Percentiles rank a stretch among this genome's conserved stretches.
Conservation (phyloP, 179 eudicot species). For the Patellifolia procumbens region DNA sequence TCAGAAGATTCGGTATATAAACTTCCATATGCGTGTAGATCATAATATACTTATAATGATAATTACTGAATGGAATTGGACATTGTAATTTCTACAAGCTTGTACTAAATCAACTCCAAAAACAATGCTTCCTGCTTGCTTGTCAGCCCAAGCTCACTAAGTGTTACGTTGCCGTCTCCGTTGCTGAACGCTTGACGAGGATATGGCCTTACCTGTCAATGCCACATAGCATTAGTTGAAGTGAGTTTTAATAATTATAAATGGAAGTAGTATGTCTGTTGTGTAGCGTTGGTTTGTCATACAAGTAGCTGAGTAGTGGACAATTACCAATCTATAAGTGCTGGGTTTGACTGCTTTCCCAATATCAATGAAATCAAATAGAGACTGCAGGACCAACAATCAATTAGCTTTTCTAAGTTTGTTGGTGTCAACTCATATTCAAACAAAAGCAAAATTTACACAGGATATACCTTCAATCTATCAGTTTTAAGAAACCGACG, state of each 20-base stretch:
- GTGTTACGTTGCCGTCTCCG: slow-evolving; percentile 57
- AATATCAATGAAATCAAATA: slow-evolving; percentile 88
- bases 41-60: slow-evolving; percentile 16
- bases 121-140: slow-evolving; percentile 97
- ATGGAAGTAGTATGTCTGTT: background rate
- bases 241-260: background rate
- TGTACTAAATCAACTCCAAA: slow-evolving; percentile 59
- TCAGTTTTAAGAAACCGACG: slow-evolving; percentile 78
- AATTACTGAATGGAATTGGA: slow-evolving; percentile 16
- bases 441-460: slow-evolving; percentile 11
- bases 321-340: slow-evolving; percentile 76
- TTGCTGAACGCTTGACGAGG: slow-evolving; percentile 85
- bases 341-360: slow-evolving; percentile 83
- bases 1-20: slow-evolving; percentile 12
- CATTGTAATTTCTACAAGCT: slow-evolving; percentile 23
- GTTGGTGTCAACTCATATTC: background rate
- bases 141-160: slow-evolving; percentile 75
- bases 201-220: slow-evolving; percentile 79
- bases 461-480: slow-evolving; percentile 66
- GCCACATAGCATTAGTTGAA: background rate
- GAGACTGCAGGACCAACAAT: slow-evolving; percentile 51
- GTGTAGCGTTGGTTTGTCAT: background rate
- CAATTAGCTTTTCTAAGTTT: slow-evolving; percentile 7
- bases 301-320: slow-evolving; percentile 5
- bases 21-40: slow-evolving; percentile 23